Evolutionary conservation across 768 basidiomycete species (phyloP).

Genomic region (Russula sp.): DNA sequence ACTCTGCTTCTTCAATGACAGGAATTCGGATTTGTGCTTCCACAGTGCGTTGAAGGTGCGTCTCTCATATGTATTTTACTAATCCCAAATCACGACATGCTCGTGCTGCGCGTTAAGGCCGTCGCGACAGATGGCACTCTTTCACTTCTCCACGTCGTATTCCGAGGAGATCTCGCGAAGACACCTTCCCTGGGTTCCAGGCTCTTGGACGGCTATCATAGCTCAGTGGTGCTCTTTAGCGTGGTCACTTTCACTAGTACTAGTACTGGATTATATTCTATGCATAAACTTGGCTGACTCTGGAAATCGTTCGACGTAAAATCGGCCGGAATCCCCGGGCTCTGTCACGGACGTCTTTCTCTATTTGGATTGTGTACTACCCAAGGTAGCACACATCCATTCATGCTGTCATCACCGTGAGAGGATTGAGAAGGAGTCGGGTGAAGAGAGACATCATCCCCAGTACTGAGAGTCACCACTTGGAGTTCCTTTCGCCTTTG

Average conservation of each 20-base stretch:
- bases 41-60: neutral
- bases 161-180: neutral
- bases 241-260: neutral
- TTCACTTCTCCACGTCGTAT: neutral
- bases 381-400: neutral
- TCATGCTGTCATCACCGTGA: slow-evolving; percentile 25
- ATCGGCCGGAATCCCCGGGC: neutral
- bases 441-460: neutral
- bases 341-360: neutral
- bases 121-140: neutral
- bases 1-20: neutral
- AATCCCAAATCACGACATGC: neutral
- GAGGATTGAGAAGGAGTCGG: slow-evolving; percentile 18
- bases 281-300: neutral
- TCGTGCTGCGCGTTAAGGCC: neutral
- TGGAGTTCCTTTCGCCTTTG: neutral
- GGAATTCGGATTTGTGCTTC: neutral
- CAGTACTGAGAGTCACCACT: neutral
- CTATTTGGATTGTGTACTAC: neutral
- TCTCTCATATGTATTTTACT: neutral
- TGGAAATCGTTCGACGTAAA: slow-evolving; percentile 5
- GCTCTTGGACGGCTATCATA: neutral
- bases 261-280: neutral
- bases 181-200: neutral
- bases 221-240: too few relatives aligned